Evolutionary conservation across 768 basidiomycete species (phyloP).

Genomic region (Dacryopinax primogenitus): DNA sequence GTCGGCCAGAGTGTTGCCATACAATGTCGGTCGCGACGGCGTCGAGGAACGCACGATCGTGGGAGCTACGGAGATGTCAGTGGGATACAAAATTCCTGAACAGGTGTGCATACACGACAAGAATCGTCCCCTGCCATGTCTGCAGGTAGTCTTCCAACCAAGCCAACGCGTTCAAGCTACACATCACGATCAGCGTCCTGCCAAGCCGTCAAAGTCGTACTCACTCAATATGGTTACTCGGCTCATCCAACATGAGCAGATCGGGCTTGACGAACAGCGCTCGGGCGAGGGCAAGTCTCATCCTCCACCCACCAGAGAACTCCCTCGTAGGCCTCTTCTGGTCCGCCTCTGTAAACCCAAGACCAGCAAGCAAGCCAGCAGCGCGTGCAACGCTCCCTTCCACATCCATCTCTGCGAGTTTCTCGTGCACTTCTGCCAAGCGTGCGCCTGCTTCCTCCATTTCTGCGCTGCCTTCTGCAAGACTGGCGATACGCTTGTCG

Average conservation of each 20-base stretch:
- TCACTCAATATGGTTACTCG: slow-evolving; percentile 83
- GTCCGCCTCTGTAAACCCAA: slow-evolving; percentile 83
- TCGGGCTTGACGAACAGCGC: slow-evolving; percentile 85
- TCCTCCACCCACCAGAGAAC: slow-evolving; percentile 98
- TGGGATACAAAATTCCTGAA: not conserved
- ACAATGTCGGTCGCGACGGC: slow-evolving; percentile 96
- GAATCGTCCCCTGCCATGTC: slow-evolving; percentile 81
- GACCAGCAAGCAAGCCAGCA: slow-evolving; percentile 75
- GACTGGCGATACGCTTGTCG: slow-evolving; percentile 68
- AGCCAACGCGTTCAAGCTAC: slow-evolving; percentile 84
- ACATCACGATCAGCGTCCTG: not conserved
- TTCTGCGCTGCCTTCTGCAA: slow-evolving; percentile 53
- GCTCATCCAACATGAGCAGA: slow-evolving; percentile 50
- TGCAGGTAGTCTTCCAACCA: slow-evolving; percentile 97
- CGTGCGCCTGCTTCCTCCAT: slow-evolving; percentile 72
- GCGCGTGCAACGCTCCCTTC: slow-evolving; percentile 94
- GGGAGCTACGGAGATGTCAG: slow-evolving; percentile 45
- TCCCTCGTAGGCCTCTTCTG: slow-evolving; percentile 70
- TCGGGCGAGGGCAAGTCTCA: slow-evolving; percentile 89
- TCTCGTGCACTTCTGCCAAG: slow-evolving; percentile 76
- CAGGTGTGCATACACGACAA: slow-evolving; percentile 60
- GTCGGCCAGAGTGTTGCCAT: slow-evolving; percentile 82
- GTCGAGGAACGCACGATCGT: slow-evolving; percentile 95
- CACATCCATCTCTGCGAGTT: slow-evolving; percentile 95
- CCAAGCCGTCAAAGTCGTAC: not conserved